phyloP scores from a whole-genome alignment of 371 early-diverging fungal species.

The Mortierella sp. region DNA sequence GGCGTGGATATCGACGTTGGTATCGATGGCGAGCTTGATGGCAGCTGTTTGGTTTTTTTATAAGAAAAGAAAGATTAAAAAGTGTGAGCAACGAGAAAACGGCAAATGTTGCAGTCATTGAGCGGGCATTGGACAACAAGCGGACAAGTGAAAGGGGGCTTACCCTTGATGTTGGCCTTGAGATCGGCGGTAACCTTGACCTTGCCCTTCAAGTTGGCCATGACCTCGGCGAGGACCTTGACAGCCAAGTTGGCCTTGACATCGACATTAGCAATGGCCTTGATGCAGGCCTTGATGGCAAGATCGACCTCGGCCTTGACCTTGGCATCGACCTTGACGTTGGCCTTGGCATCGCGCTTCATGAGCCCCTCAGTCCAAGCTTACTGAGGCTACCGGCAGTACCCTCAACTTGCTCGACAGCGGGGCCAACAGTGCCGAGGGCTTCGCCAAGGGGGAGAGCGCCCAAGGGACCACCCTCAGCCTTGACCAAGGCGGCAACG shows the following conservation, averaged over 20 bases:
- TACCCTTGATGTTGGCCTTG: background rate
- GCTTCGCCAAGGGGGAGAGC: background rate
- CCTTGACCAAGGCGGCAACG: constrained; percentile 27
- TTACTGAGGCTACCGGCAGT: no score
- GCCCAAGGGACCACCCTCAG: background rate
- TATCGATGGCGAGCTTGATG: background rate
- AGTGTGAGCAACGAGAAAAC: background rate
- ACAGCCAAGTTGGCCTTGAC: background rate
- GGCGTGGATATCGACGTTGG: background rate
- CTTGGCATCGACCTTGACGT: background rate
- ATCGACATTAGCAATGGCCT: background rate
- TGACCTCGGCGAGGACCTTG: background rate
- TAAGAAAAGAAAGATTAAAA: background rate
- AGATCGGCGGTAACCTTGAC: background rate
- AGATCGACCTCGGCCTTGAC: background rate
- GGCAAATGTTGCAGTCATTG: background rate
- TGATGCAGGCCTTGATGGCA: background rate
- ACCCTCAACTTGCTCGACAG: no score
- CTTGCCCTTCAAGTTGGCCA: background rate
- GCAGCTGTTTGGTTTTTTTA: background rate
- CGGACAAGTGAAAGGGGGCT: background rate
- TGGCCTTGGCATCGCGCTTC: background rate
- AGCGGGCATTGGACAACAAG: background rate
- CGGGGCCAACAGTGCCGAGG: background rate
- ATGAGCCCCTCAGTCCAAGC: background rate